Conservation (phyloP, 108 stramenopile genomes). For the Chaetoceros muelleri region DNA sequence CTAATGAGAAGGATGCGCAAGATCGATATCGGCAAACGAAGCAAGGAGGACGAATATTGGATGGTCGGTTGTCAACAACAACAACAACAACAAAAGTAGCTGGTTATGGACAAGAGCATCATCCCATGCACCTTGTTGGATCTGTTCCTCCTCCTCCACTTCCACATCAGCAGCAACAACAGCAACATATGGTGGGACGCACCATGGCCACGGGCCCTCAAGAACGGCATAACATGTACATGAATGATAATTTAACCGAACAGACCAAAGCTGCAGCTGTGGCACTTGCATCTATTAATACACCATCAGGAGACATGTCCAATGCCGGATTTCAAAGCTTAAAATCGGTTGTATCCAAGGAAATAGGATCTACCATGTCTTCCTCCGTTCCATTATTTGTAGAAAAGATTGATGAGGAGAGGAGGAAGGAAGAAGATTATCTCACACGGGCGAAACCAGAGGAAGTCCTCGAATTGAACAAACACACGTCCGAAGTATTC, state of each 20-base stretch:
- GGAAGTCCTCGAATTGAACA: slow-evolving; percentile 63
- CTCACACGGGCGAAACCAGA: slow-evolving; percentile 37
- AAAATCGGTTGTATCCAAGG: not conserved
- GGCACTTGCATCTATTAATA: slow-evolving; percentile 5
- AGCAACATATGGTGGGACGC: slow-evolving; percentile 4
- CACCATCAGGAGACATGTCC: slow-evolving; percentile 2
- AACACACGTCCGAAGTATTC: slow-evolving; percentile 90
- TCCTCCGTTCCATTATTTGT: not conserved
- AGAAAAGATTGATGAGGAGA: slow-evolving; percentile 4
- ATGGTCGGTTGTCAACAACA: slow-evolving; percentile 13
- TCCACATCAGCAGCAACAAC: slow-evolving; percentile 3
- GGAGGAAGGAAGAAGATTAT: slow-evolving; percentile 43
- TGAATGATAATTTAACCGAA: not conserved
- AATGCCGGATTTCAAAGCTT: slow-evolving; percentile 2
- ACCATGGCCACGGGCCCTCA: slow-evolving; percentile 11
- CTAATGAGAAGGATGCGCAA: slow-evolving; percentile 20
- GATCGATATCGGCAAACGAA: slow-evolving; percentile 13
- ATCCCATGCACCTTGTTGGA: too few species aligned
- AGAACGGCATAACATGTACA: too few species aligned
- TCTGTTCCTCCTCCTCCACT: not conserved
- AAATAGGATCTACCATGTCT: not conserved
- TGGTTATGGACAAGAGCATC: too few species aligned
- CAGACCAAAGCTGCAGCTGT: slow-evolving; percentile 1
- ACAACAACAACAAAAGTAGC: slow-evolving; percentile 12
- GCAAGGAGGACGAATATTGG: too few species aligned